A percentile compares a stretch with the other conserved stretches of the same genome.
Conservation (phyloP, 345 rosid genomes). For the Gynandropsis gynandra region DNA sequence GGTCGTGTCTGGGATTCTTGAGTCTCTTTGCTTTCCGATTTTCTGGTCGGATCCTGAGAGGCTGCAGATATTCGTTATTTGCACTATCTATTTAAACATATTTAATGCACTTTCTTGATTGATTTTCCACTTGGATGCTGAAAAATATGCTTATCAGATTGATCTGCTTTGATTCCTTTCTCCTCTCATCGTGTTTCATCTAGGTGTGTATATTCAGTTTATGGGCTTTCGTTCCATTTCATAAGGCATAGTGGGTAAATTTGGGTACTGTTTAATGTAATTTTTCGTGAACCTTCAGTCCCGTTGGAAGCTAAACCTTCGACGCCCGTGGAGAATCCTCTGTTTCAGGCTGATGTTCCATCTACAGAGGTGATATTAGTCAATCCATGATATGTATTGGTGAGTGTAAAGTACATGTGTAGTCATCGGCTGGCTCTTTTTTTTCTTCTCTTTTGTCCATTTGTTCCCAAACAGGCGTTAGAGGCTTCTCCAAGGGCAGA, state of each 20-base stretch:
- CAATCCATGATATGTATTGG: neutral
- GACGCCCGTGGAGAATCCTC: slow-evolving; percentile 47
- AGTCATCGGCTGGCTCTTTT: neutral
- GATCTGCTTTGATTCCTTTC: too few species aligned
- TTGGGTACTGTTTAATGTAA: too few species aligned
- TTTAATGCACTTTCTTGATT: too few species aligned
- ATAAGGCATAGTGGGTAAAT: too few species aligned
- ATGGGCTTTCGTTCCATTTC: too few species aligned
- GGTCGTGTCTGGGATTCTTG: neutral
- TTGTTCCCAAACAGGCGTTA: slow-evolving; percentile 46
- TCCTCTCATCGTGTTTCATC: too few species aligned
- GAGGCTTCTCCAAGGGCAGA: slow-evolving; percentile 61
- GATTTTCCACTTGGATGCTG: neutral
- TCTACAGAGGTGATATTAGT: slow-evolving; percentile 40
- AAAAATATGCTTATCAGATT: neutral
- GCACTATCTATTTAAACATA: neutral
- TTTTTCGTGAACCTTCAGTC: slow-evolving; percentile 31
- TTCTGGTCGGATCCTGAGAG: neutral
- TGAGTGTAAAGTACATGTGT: neutral
- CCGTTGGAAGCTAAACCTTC: slow-evolving; percentile 42
- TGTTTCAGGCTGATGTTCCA: slow-evolving; percentile 44
- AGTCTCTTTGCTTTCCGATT: neutral
- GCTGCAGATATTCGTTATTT: slow-evolving; percentile 5
- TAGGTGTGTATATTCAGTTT: too few species aligned
- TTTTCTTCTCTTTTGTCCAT: neutral